These are phyloP conservation scores for Russula sp. DNA, from an alignment of 768 basidiomycete species.

Conservation along the genomic window DNA sequence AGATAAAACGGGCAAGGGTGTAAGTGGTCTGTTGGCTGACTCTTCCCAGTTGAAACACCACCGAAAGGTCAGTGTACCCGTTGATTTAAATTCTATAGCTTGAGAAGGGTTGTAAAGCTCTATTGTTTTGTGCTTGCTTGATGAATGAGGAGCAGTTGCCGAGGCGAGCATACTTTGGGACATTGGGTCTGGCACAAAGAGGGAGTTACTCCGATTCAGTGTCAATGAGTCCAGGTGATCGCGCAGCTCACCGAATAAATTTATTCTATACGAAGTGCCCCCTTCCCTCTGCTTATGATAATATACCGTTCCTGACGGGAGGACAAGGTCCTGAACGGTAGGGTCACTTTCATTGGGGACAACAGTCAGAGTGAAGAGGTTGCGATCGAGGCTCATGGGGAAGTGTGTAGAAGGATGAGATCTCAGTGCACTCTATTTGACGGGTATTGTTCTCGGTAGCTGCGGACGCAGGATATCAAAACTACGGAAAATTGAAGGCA, in stretches of 20 bases:
- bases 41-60: constrained; percentile 83
- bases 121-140: constrained; percentile 67
- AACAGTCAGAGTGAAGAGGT: constrained; percentile 74
- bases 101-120: constrained; percentile 71
- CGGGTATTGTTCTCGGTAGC: not conserved
- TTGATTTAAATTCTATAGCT: constrained; percentile 64
- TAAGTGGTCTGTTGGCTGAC: constrained; percentile 38
- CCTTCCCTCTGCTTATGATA: constrained; percentile 65
- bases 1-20: not conserved
- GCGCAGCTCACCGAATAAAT: constrained; percentile 54
- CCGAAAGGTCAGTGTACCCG: constrained; percentile 65
- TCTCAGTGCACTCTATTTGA: not conserved
- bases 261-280: constrained; percentile 52
- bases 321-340: constrained; percentile 62
- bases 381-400: constrained; percentile 76
- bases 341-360: constrained; percentile 53
- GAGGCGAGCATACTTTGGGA: constrained; percentile 67
- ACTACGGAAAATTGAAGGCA: not conserved
- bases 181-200: constrained; percentile 51
- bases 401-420: not conserved
- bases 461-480: not conserved
- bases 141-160: constrained; percentile 54
- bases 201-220: not conserved
- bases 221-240: not conserved
- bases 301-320: constrained; percentile 55